A percentile compares a stretch with the other conserved stretches of the same genome.
These are phyloP conservation scores for Podila horticola DNA, from an alignment of 192 early-diverging fungal species.

Conservation along the genomic window DNA sequence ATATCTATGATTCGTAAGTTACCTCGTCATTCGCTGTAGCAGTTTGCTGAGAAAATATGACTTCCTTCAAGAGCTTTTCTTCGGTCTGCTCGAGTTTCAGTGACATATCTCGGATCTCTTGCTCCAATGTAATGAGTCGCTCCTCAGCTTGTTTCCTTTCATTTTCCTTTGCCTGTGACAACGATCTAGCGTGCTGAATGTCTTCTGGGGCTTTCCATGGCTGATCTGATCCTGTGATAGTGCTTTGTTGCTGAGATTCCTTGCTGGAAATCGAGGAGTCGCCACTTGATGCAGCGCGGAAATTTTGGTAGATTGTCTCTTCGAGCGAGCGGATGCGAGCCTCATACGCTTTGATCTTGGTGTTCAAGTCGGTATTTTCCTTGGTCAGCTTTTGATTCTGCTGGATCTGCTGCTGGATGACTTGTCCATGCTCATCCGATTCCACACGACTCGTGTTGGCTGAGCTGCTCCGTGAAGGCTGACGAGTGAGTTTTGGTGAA, in stretches of 20 bases:
- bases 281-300: constrained; percentile 25
- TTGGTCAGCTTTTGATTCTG: constrained; percentile 35
- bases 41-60: constrained; percentile 10
- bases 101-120: constrained; percentile 20
- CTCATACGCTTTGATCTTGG: constrained; percentile 54
- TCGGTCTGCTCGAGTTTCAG: constrained; percentile 26
- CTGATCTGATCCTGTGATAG: constrained; percentile 12
- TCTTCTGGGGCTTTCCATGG: constrained; percentile 40
- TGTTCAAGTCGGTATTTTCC: constrained; percentile 27
- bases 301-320: constrained; percentile 51
- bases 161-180: constrained; percentile 22
- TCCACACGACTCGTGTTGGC: constrained; percentile 9
- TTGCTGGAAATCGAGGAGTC: constrained; percentile 30
- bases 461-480: constrained; percentile 30
- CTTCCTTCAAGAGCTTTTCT: constrained; percentile 15
- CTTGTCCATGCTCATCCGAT: constrained; percentile 33
- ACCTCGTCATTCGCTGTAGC: constrained; percentile 25
- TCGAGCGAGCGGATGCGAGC: constrained; percentile 53
- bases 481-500: constrained; percentile 34
- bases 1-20: not conserved
- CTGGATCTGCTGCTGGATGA: constrained; percentile 35
- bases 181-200: constrained; percentile 17
- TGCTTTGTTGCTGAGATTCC: constrained; percentile 23
- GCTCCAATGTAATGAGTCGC: constrained; percentile 15
- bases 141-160: constrained; percentile 31